These are phyloP conservation scores for Cyclocybe aegerita DNA, from an alignment of 768 basidiomycete species.

Conservation along the genomic window DNA sequence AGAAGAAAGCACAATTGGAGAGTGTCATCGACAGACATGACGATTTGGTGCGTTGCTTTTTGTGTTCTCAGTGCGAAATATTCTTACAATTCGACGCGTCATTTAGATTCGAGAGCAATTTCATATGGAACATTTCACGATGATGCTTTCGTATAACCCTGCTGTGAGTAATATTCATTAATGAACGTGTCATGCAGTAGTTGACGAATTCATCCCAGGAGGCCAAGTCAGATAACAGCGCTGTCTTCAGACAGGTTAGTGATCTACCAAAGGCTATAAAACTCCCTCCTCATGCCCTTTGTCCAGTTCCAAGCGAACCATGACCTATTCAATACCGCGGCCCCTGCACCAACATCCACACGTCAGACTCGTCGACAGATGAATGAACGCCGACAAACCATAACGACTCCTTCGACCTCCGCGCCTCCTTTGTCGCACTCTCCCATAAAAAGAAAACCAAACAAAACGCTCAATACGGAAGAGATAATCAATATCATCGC, in stretches of 20 bases:
- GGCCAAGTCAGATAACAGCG: constrained; percentile 71
- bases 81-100: background rate
- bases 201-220: constrained; percentile 36
- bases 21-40: constrained; percentile 67
- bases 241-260: constrained; percentile 73
- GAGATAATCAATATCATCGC: constrained; percentile 28
- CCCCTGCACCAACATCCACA: constrained; percentile 42
- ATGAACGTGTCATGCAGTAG: background rate
- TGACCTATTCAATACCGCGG: constrained; percentile 56
- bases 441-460: constrained; percentile 21
- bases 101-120: constrained; percentile 80
- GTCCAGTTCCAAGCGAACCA: constrained; percentile 59
- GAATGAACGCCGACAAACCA: constrained; percentile 48
- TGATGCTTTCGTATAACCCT: constrained; percentile 77
- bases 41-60: constrained; percentile 55
- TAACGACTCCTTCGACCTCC: constrained; percentile 31
- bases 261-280: background rate
- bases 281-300: constrained; percentile 4
- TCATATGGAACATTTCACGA: constrained; percentile 81
- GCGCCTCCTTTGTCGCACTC: constrained; percentile 18
- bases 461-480: constrained; percentile 22
- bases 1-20: constrained; percentile 61
- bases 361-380: constrained; percentile 62
- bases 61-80: constrained; percentile 3
- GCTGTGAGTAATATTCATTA: constrained; percentile 39